Base-by-base conservation (phyloP, 768 basidiomycete species). In the Basidioascus undulatus region DNA sequence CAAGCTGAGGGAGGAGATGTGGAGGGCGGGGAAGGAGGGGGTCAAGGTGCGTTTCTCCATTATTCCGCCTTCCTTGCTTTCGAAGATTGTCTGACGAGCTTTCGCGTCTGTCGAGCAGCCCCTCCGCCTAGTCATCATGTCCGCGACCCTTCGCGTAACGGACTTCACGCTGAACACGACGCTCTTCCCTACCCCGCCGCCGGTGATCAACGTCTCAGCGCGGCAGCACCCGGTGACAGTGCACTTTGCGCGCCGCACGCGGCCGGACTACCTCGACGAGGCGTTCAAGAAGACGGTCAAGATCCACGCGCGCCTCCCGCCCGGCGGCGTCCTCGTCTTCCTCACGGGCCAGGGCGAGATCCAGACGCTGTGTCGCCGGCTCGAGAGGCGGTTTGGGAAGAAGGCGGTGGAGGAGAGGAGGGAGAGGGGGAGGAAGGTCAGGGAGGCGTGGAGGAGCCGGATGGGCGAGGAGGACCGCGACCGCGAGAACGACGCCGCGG, bases 271-370 rank as follows among this genome's bases (percentile, higher is more conserved):
- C 52, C 72, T 94, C 35, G 69, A 67, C 2, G 84, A 94, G 56
- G 81, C 84, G 2, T 70, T 87, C 50, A 78, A 74, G 53, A 98
- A 98, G 57, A 67, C 82, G 2, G 62, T 66, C 43, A 87, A 92
- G 58, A 94, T 98, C 32, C 92, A 98, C 57, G 68, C 78, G 13
- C 71, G 83, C 15, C 61, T 98, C 16, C 92, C 92, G 2, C 71
- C 80, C 0, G 92, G 92, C 0, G 92, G 87, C 4, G 76, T 98
- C 27, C 65, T 98, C 37, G 71, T 89, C 36, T 92, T 92, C 56
- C 62, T 96, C 47, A 96, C 92, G 0, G 92, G 92, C 18, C 89
- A 94, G 58, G 80, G 81, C 46, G 92, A 98, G 60, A 96, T 98
- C 49, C 64, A 65, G 12, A 76, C 76, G 3, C 70, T 92, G 2